phyloP scores from a whole-genome alignment of 352 stramenopile species.

The Phytopythium vexans region DNA sequence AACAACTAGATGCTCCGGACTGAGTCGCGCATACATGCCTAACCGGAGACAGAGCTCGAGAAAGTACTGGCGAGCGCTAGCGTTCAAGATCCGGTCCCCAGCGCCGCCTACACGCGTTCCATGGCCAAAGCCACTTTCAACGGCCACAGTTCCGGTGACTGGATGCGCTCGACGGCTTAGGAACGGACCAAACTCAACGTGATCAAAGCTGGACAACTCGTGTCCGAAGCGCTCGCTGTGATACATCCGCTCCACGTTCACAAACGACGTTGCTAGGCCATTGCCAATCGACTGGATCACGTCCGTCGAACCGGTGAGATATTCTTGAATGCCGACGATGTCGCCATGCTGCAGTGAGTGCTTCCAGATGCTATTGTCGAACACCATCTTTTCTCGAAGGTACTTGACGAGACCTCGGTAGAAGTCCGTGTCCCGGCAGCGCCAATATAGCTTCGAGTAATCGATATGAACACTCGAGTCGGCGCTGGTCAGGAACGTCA shows the following conservation, averaged over 20 bases:
- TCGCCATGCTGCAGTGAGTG: slow-evolving; percentile 50
- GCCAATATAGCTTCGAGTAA: slow-evolving; percentile 33
- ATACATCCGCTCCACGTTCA: slow-evolving; percentile 20
- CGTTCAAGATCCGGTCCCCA: slow-evolving; percentile 32
- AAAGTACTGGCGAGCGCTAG: slow-evolving; percentile 33
- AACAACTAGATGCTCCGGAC: slow-evolving; percentile 31
- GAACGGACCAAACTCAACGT: slow-evolving; percentile 49
- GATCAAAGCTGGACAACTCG: slow-evolving; percentile 26
- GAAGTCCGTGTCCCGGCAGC: slow-evolving; percentile 35
- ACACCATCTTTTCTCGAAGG: slow-evolving; percentile 36
- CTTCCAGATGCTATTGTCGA: slow-evolving; percentile 40
- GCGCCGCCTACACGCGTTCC: slow-evolving; percentile 1
- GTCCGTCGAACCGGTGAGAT: slow-evolving; percentile 11
- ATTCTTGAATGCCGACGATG: slow-evolving; percentile 28
- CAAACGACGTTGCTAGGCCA: slow-evolving; percentile 25
- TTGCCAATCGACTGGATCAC: slow-evolving; percentile 22
- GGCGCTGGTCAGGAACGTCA: no score
- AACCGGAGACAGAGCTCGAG: slow-evolving; percentile 35
- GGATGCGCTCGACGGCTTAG: slow-evolving; percentile 36
- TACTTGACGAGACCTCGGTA: slow-evolving; percentile 27
- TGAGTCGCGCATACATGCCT: slow-evolving; percentile 20
- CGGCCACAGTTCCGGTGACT: slow-evolving; percentile 15
- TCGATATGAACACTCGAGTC: slow-evolving; percentile 29
- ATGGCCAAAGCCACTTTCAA: slow-evolving; percentile 4
- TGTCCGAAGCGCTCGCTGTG: slow-evolving; percentile 22